Base-by-base conservation (phyloP, 192 early-diverging fungal species). In the Backusella tuberculispora region DNA sequence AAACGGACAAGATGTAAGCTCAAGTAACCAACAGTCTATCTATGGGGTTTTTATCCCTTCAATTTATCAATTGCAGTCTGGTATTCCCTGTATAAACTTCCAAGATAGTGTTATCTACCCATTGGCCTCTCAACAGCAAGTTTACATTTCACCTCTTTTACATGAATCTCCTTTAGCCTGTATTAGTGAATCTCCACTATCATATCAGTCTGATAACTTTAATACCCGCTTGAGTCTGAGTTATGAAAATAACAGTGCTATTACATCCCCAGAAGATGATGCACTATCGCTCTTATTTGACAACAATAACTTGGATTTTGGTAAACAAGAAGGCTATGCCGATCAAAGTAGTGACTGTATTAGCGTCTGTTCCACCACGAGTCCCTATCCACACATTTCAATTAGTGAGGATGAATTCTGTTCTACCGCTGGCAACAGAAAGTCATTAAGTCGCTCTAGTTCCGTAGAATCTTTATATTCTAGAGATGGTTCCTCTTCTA, bases 91-190 rank as follows among this genome's bases (percentile, higher is more conserved):
- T 60, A 13, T 60, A 60, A n/a, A 60, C 53, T 60, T 60, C 53
- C 53, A 60, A 60, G 53, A 60, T 60, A 60, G 53, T 4, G 21
- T 26, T 60, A 60, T 60, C 53, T 60, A 60, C n/a, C 53, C 53
- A 24, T 60, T 60, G 53, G 3, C 53, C 21, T 60, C 53, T 60
- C 53, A 60, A 60, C 53, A 60, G 26, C 53, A 60, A 12, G 53
- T 24, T 24, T 26, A 60, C 10, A 60, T 60, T 60, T 19, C 21
- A 60, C 53, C 53, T 26, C 21, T 60, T 60, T 60, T 60, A 60
- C 53, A 60, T 60, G 53, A 60, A 60, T 60, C 53, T 60, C 53
- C 53, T 26, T 60, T 60, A 26, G 53, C 53, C 4, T 60, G 53
- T 24, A 24, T 60, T 24, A n/a, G 4, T 26, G 21, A 60, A 26